These are phyloP conservation scores for Cutaneotrichosporon sp. DNA, from an alignment of 1,284 basidiomycete genomes.

Conservation along the genomic window DNA sequence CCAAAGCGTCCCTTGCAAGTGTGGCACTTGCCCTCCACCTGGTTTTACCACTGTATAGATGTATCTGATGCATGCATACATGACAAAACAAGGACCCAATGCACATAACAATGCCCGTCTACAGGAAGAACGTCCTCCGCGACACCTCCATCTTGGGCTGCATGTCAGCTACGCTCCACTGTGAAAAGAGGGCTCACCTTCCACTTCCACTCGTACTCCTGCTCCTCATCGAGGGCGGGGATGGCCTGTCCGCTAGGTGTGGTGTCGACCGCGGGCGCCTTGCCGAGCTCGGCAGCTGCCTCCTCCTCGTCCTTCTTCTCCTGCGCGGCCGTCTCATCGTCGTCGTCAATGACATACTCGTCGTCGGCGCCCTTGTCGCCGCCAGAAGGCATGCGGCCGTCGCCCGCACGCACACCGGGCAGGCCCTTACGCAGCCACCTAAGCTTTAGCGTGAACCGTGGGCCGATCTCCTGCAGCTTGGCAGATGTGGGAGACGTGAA, in stretches of 20 bases:
- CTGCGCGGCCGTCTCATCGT: constrained; percentile 26
- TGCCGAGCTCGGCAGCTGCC: constrained; percentile 39
- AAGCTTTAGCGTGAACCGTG: constrained; percentile 92
- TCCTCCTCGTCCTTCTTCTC: constrained; percentile 43
- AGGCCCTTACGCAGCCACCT: constrained; percentile 82
- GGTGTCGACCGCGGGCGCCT: constrained; percentile 1
- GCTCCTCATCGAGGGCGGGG: constrained; percentile 46
- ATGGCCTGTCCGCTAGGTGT: constrained; percentile 33
- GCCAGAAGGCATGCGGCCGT: constrained; percentile 42
- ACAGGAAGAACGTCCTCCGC: constrained; percentile 49
- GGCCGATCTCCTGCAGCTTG: constrained; percentile 94
- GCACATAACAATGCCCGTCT: constrained; percentile 6
- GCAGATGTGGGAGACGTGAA: constrained; percentile 89
- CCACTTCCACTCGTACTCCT: constrained; percentile 52
- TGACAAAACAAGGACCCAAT: constrained; percentile 1
- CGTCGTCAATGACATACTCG: constrained; percentile 29
- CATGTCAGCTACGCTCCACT: constrained; percentile 4
- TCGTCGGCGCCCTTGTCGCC: constrained; percentile 57
- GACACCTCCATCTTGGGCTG: constrained; percentile 51
- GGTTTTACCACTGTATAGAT: not conserved
- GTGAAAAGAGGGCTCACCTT: constrained; percentile 35
- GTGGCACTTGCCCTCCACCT: constrained; percentile 3
- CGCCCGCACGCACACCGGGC: constrained; percentile 60
- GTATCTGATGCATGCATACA: constrained; percentile 5
- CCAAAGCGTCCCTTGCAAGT: not conserved